Evolutionary conservation across 805 yeast species (phyloP), one percentile per base, ranked within the genome.

Genomic region (Myxozyma udenii): DNA sequence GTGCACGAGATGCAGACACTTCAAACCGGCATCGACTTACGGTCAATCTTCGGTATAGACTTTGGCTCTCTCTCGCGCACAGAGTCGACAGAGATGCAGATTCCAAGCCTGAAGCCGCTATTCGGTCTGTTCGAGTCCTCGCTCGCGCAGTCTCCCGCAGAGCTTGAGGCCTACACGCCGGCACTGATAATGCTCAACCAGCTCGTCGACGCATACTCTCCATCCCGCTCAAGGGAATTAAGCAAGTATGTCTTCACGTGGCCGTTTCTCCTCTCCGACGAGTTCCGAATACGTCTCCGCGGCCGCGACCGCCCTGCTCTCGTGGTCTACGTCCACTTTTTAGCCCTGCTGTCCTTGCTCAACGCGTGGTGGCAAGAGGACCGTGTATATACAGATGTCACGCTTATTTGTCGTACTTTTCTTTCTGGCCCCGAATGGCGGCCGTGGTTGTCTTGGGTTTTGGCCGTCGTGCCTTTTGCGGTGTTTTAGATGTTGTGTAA

Each of bases 351-450:
- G 35, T 52, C 57, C 32, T 28, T 55, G 39, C 52, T 55, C 3
- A 42, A 40, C 16, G 51, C 57, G 19, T 55, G 60, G 60, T 55
- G 60, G 60, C 58, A 55, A 48, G 60, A 55, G 28, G 60, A 55
- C 18, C 53, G 60, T 4, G 60, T 55, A 14, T 42, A 44, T 4
- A 53, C 41, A 19, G 60, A 55, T 24, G 40, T 43, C 16, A 18
- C 26, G 21, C 43, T 43, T 3, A 55, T 55, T 12, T 55, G 60
- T 39, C 36, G 48, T 11, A 32, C 43, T 18, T 47, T 50, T 25
- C 36, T 54, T n/a, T 4, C 23, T 3, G 53, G 32, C 7, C 40
- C 4, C n/a, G 42, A 47, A 23, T 54, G 58, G 58, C 26, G 49
- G 36, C 56, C 58, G n/a, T 54, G 58, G 58, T 25, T 54, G 33